Evolutionary conservation across 1,139 yeast species (phyloP), one percentile per base, ranked within the genome.

Genomic region (Protomyces inundatus): DNA sequence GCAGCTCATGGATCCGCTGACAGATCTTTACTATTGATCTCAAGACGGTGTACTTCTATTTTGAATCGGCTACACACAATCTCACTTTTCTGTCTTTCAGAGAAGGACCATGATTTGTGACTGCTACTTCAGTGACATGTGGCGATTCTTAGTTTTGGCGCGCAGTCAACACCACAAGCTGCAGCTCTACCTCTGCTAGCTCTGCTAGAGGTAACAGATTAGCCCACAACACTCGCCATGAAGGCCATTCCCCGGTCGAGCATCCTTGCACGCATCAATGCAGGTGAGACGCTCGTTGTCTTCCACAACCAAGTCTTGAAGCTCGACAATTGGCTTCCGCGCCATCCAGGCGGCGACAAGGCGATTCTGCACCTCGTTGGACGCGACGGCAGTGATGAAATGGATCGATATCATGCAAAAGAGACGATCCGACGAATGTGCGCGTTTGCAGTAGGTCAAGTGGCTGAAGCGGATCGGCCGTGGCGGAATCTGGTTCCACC

Each of bases 271-370:
- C 54, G 58, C 33, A 61, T 61, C 35, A 45, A 30, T 12, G 33
- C 77, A 4, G 96, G 96, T 1, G 82, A 85, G 67, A 81, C 84
- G 33, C 81, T 90, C 37, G 89, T 88, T 46, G 85, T 90, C 2
- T 87, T 83, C 72, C 77, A 85, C 53, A 76, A 80, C 61, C 67
- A 76, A 37, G 96, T 87, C 6, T 77, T 90, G 55, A 82, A 84
- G 69, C 77, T 90, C 65, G 85, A 90, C 64, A 69, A 75, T 9
- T 90, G 96, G 97, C 74, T 90, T 45, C 77, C 79, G 34, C 78
- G 72, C 59, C 97, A 90, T 74, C 97, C 97, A 0, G 97, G 97
- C 16, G 97, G 97, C 7, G 93, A 87, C 68, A 86, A 84, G 71
- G 91, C 95, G 0, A 86, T 90, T 12, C 79, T 79, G 68, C 97